Percentiles rank a stretch among this genome's conserved stretches.
These are phyloP conservation scores for Eremochloa ophiuroides DNA, from an alignment of 176 grass and related monocot species.

Conservation along the genomic window DNA sequence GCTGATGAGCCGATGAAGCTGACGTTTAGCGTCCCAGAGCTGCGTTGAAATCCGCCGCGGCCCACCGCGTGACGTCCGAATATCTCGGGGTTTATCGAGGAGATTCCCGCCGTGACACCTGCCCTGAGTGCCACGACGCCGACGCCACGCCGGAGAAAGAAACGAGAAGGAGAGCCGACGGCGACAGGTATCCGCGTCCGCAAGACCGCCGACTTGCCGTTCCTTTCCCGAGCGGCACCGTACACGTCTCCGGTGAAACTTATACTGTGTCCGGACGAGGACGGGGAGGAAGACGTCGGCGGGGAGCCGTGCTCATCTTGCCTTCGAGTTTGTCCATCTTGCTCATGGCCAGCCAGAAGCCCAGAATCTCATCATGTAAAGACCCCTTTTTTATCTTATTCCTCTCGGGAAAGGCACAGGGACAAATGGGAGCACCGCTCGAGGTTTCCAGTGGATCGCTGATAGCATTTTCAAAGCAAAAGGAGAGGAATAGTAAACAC, in stretches of 20 bases:
- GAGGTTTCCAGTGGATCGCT: slow-evolving; percentile 24
- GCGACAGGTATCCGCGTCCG: too few relatives aligned
- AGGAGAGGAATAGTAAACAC: not conserved
- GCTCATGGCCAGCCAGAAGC: not conserved
- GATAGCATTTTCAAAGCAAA: slow-evolving; percentile 10
- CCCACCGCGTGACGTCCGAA: not conserved
- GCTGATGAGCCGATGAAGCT: not conserved
- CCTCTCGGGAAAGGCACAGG: not conserved
- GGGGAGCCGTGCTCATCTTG: not conserved
- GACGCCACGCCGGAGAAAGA: not conserved
- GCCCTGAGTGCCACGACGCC: not conserved
- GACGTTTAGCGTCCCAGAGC: not conserved
- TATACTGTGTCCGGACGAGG: not conserved
- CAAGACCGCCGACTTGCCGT: not conserved
- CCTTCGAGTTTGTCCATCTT: not conserved
- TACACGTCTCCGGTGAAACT: not conserved
- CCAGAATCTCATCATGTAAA: slow-evolving; percentile 9
- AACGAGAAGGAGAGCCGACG: not conserved
- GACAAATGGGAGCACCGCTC: slow-evolving; percentile 31
- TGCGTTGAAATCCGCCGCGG: slow-evolving; percentile 4
- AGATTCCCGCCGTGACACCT: not conserved
- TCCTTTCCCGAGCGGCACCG: not conserved
- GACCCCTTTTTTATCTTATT: not conserved
- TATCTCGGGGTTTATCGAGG: not conserved
- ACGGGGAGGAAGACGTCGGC: not conserved